phyloP scores from a whole-genome alignment of 2,329 filamentous ascomycete species.

The Escovopsis weberi region DNA sequence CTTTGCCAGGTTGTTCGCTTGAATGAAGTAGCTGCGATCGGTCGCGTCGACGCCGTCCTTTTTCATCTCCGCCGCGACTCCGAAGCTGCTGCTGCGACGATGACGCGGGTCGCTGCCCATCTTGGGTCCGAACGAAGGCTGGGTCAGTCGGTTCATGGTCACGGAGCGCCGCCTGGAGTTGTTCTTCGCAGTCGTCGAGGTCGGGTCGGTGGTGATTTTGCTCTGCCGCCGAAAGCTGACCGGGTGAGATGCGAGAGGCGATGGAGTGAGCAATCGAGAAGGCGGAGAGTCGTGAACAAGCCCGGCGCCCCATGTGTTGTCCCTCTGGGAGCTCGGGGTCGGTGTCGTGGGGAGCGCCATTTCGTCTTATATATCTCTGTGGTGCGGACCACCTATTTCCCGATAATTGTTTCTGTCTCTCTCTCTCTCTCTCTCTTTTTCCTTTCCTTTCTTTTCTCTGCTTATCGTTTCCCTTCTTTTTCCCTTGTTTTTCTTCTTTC shows the following conservation, averaged over 20 bases:
- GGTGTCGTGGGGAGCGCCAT: no score
- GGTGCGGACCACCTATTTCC: neutral
- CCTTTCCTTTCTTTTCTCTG: neutral
- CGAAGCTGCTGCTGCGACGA: neutral
- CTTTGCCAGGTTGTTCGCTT: slow-evolving; percentile 1
- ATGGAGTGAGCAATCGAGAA: neutral
- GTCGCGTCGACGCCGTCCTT: slow-evolving; percentile 9
- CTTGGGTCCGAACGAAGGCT: no score
- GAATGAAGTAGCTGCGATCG: no score
- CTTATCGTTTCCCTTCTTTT: neutral
- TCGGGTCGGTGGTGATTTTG: neutral
- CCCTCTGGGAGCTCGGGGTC: no score
- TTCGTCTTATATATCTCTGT: neutral
- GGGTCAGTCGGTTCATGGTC: no score
- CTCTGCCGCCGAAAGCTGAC: slow-evolving; percentile 5
- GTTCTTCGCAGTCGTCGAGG: neutral
- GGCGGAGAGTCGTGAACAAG: slow-evolving; percentile 3
- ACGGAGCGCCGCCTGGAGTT: no score
- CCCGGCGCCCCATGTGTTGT: slow-evolving; percentile 3
- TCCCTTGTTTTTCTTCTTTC: neutral
- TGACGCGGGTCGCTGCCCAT: neutral
- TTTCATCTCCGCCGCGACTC: slow-evolving; percentile 6
- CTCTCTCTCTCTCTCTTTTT: neutral
- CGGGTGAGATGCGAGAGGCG: slow-evolving; percentile 6
- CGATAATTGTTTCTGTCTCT: neutral